Percentiles rank a stretch among this genome's conserved stretches.
These are phyloP conservation scores for Penicillium psychrosexuale DNA, from an alignment of 2,329 filamentous ascomycete genomes.

Conservation along the genomic window DNA sequence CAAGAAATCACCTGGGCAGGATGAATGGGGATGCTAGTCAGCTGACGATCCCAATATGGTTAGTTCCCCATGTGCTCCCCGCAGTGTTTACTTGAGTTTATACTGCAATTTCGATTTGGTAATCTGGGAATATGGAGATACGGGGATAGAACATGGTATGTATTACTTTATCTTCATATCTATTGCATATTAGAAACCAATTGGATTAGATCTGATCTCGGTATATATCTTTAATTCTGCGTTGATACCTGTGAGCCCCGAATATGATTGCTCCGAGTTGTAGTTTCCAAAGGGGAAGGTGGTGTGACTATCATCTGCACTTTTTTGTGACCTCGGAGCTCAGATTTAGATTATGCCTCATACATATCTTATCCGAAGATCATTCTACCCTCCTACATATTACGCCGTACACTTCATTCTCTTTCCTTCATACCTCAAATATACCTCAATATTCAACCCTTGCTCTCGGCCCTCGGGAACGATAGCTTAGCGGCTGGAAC, in stretches of 20 bases:
- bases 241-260: background rate
- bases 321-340: background rate
- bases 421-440: background rate
- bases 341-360: background rate
- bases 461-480: background rate
- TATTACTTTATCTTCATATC: background rate
- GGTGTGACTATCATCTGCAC: background rate
- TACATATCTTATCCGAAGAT: background rate
- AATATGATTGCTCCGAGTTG: background rate
- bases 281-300: background rate
- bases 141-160: background rate
- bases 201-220: background rate
- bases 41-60: conserved; percentile 7
- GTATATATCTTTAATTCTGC: background rate
- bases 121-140: background rate
- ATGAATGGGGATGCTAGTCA: conserved; percentile 1
- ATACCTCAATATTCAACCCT: background rate
- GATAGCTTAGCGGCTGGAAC: background rate
- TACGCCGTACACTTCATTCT: background rate
- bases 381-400: background rate
- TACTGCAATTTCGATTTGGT: background rate
- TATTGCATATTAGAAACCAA: background rate
- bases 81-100: conserved; percentile 12
- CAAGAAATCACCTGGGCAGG: background rate
- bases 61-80: conserved; percentile 10